These are phyloP conservation scores for Neobulgaria alba DNA, from an alignment of 2,329 filamentous ascomycete species.

Conservation along the genomic window DNA sequence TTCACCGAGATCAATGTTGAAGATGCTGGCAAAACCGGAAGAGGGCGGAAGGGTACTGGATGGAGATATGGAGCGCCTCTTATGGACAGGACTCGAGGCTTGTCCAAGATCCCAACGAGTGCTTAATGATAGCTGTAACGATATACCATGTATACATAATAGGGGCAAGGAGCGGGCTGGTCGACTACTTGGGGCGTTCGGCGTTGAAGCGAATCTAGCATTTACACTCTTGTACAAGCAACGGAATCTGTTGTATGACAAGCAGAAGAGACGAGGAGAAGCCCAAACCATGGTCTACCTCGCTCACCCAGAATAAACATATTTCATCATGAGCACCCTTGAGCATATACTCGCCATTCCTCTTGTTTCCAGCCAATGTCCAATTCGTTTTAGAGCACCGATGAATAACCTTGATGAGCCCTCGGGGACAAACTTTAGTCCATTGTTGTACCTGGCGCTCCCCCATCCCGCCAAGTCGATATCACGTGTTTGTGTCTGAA, in stretches of 20 bases:
- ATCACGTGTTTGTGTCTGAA: background rate
- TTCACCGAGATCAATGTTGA: slow-evolving; percentile 52
- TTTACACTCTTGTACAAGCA: background rate
- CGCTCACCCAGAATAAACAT: no score
- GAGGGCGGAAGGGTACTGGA: slow-evolving; percentile 43
- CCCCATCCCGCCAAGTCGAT: background rate
- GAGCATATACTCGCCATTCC: no score
- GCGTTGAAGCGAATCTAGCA: background rate
- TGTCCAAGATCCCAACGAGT: slow-evolving; percentile 54
- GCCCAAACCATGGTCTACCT: no score
- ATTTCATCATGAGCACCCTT: no score
- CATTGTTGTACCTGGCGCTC: no score
- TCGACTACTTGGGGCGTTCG: background rate
- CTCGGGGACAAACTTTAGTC: no score
- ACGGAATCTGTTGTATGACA: background rate
- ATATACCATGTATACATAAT: background rate
- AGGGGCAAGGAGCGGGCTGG: background rate
- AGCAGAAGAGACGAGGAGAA: background rate
- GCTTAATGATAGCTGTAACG: background rate
- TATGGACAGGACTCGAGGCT: slow-evolving; percentile 53
- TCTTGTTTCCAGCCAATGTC: no score
- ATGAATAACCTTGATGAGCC: no score
- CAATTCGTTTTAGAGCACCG: no score
- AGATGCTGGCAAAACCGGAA: slow-evolving; percentile 45
- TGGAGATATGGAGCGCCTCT: slow-evolving; percentile 57